These are phyloP conservation scores for Vitis hybrid DNA, from an alignment of 177 flowering plant species.

Conservation along the genomic window DNA sequence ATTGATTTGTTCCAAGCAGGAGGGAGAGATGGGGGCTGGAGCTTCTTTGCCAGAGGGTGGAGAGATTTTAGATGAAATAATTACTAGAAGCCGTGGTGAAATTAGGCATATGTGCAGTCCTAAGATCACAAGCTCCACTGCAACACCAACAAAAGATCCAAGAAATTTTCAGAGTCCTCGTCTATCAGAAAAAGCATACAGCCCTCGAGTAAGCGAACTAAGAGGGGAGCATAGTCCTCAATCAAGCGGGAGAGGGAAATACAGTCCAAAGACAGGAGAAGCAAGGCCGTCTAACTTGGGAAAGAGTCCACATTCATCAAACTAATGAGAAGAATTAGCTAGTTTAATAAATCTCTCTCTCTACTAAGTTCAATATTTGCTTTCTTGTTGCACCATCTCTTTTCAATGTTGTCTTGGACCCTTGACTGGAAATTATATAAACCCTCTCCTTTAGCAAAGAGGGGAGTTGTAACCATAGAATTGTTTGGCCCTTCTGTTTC, in stretches of 20 bases:
- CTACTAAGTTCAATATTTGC: not conserved
- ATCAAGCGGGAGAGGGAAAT: constrained; percentile 28
- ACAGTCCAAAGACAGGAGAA: constrained; percentile 47
- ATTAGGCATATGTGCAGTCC: constrained; percentile 67
- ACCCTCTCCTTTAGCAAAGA: not conserved
- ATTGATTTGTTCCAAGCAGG: constrained; percentile 38
- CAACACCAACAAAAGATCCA: constrained; percentile 66
- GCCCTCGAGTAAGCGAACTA: constrained; percentile 70
- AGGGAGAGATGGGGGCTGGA: constrained; percentile 51
- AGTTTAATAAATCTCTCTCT: constrained; percentile 1
- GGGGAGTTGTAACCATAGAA: not conserved
- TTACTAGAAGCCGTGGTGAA: constrained; percentile 94
- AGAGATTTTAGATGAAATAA: constrained; percentile 79
- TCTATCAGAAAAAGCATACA: constrained; percentile 37
- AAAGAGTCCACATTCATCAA: constrained; percentile 36
- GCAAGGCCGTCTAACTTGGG: constrained; percentile 50
- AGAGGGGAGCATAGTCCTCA: constrained; percentile 59
- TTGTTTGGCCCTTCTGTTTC: not conserved
- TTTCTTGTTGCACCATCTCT: not conserved
- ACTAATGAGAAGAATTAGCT: constrained; percentile 5
- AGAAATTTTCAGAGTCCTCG: constrained; percentile 59
- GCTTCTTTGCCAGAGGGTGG: constrained; percentile 55
- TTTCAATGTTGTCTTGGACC: not conserved
- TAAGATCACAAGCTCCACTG: constrained; percentile 76
- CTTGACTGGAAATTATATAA: too few relatives aligned